Conservation (phyloP, 768 basidiomycete species). For the Lactarius sp. region DNA sequence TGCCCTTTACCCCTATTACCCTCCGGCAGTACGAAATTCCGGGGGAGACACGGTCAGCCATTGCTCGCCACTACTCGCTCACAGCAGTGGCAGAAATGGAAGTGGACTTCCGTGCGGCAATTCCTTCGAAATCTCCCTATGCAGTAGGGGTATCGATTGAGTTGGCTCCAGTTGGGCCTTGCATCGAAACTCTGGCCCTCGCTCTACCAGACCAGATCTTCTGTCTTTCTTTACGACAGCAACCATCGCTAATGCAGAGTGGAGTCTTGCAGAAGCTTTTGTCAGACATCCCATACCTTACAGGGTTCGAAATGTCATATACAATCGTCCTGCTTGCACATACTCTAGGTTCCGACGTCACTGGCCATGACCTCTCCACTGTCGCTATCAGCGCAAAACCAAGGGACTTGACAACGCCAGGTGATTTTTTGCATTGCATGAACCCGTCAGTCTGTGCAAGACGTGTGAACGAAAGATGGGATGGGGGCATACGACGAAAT, state of each 20-base stretch:
- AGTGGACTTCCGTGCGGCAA: neutral
- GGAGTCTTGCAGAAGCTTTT: conserved; percentile 10
- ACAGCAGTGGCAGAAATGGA: neutral
- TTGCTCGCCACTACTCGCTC: conserved; percentile 2
- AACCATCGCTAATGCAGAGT: neutral
- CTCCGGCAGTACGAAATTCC: neutral
- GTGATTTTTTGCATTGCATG: neutral
- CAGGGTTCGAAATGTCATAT: conserved; percentile 18
- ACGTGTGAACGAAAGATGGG: conserved; percentile 11
- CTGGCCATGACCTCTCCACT: conserved; percentile 16
- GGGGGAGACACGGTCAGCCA: neutral
- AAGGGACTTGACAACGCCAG: neutral
- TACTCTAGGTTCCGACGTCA: neutral
- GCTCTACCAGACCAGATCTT: conserved; percentile 2
- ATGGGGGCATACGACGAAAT: neutral
- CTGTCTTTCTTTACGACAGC: neutral
- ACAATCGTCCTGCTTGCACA: conserved; percentile 7
- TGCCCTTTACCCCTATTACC: neutral
- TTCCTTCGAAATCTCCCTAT: neutral
- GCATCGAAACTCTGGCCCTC: neutral
- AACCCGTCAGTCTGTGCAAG: neutral
- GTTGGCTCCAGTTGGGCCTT: neutral
- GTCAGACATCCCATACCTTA: conserved; percentile 8
- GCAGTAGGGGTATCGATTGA: conserved; percentile 5
- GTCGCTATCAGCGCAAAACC: neutral